Percentiles rank a stretch among this genome's conserved stretches.
phyloP scores from a whole-genome alignment of 1,139 yeast genomes.

The Hemisphaericaspora xylofermentans region DNA sequence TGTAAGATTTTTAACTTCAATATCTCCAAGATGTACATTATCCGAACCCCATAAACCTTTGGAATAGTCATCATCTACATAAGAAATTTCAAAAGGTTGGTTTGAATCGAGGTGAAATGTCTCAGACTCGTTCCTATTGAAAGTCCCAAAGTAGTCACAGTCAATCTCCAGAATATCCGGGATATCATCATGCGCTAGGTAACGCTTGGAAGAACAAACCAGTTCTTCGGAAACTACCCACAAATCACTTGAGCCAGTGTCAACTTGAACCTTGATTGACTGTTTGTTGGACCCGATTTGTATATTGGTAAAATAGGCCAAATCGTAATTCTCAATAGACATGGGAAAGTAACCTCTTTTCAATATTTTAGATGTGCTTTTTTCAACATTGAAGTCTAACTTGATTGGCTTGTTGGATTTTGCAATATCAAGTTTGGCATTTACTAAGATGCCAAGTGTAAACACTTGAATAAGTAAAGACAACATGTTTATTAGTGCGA shows the following conservation, averaged over 20 bases:
- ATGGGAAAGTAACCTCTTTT: neutral
- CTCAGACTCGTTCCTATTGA: neutral
- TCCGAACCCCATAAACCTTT: neutral
- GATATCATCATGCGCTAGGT: neutral
- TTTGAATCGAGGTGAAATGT: neutral
- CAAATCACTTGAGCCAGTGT: constrained; percentile 31
- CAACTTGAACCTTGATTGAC: constrained; percentile 20
- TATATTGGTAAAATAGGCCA: constrained; percentile 2
- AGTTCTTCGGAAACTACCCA: constrained; percentile 19
- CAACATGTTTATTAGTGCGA: neutral
- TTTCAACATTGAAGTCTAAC: too few relatives aligned
- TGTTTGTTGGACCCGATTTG: constrained; percentile 24
- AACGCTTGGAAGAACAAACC: constrained; percentile 3
- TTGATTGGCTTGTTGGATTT: too few relatives aligned
- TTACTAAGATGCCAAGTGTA: too few relatives aligned
- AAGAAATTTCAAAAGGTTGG: neutral
- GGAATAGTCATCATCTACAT: neutral
- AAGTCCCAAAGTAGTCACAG: neutral
- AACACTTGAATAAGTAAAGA: too few relatives aligned
- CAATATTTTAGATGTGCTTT: too few relatives aligned
- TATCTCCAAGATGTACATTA: neutral
- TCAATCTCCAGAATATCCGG: neutral
- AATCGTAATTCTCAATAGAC: neutral
- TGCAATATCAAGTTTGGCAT: too few relatives aligned
- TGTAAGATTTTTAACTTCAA: neutral